These are phyloP conservation scores for Trifolium repens DNA, from an alignment of 306 rosid genomes.

Conservation along the genomic window DNA sequence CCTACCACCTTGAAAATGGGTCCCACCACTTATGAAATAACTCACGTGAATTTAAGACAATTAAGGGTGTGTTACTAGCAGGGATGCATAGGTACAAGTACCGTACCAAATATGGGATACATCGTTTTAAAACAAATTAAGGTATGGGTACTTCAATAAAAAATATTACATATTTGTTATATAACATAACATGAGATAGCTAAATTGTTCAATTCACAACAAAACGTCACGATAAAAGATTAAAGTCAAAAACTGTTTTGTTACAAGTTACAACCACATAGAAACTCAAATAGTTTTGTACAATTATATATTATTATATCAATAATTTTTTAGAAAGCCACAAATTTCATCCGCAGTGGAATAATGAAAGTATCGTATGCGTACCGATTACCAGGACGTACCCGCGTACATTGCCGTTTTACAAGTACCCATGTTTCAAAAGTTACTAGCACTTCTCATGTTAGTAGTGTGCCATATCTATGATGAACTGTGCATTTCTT, in stretches of 20 bases:
- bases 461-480: constrained; percentile 18
- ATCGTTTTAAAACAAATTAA: too few species aligned
- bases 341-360: background rate
- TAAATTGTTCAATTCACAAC: background rate
- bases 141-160: too few species aligned
- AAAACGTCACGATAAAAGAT: background rate
- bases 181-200: too few species aligned
- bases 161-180: too few species aligned
- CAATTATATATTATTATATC: too few species aligned
- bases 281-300: background rate
- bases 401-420: background rate
- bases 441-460: background rate
- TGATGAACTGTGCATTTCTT: background rate
- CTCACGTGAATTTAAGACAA: background rate
- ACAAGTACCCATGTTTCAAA: background rate
- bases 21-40: background rate
- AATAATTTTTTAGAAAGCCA: background rate
- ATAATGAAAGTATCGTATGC: background rate
- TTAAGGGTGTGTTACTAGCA: background rate
- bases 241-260: background rate
- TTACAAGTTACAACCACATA: background rate
- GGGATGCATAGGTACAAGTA: too few species aligned
- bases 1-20: background rate
- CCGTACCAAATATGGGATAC: too few species aligned
- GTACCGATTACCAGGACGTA: background rate